Base-by-base conservation (phyloP, 345 rosid genomes). In the Brassica nigra region DNA sequence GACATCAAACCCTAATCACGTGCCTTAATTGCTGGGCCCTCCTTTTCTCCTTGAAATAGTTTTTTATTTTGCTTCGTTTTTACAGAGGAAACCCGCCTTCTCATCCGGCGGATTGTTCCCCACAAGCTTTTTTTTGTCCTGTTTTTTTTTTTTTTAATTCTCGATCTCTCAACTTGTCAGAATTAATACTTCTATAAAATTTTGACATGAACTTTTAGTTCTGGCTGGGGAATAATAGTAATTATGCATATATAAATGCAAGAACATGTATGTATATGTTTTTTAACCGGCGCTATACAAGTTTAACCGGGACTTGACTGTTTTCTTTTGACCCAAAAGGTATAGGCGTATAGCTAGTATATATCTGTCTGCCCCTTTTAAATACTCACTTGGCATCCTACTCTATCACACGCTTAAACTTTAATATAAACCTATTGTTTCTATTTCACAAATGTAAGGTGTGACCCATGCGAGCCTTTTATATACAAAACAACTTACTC, bases 21-120 rank as follows among this genome's bases (percentile, higher is more conserved):
- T 79, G 74, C 84, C 87, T 85, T 65, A 79, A 85, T 73, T 85
- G 80, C 80, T 82, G 85, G 80, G 42, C 59, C 54, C 70, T 79
- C 52, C 52, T 76, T 82, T 20, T 54, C 4, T 2, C 10, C 2
- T 33, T 70, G 39, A 62, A 62, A 15, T 67, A 69, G 37, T 5
- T 23, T 31, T 66, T 76, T 27, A 34, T 18, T 80, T 66, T 65
- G 77, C 83, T 71, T 81, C 80, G 80, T 62, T 70, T 76, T 82
- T 72, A 80, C 85, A 61, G 82, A 74, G 80, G 79, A 72, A 75
- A 81, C 83, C 83, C 83, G 83, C 83, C 83, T 71, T 68, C 76
- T 81, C 80, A 81, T 81, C 76, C 76, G 83, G 83, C 77, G 65
- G 68, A 68, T 81, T 81, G 83, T 79, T 79, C 83, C 83, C 80